These are phyloP conservation scores for Huntiella savannae DNA, from an alignment of 2,329 filamentous ascomycete genomes.

Conservation along the genomic window DNA sequence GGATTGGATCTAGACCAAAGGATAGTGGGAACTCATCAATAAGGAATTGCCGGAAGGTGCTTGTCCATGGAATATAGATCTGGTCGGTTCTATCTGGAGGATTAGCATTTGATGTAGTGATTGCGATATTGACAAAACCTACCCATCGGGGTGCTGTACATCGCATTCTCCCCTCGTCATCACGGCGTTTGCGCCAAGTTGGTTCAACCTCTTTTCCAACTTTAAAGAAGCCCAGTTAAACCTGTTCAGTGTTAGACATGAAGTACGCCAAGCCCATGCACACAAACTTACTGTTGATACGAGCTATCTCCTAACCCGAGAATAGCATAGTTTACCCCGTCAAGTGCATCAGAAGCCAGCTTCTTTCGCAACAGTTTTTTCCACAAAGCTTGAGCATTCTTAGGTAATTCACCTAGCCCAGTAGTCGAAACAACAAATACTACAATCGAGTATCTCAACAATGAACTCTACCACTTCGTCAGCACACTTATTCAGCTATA, in stretches of 20 bases:
- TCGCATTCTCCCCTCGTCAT: slow-evolving; percentile 73
- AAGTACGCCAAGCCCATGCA: background rate
- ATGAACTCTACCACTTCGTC: slow-evolving; percentile 23
- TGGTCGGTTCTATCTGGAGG: slow-evolving; percentile 48
- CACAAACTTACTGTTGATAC: slow-evolving; percentile 54
- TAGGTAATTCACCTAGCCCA: slow-evolving; percentile 81
- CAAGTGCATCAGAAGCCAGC: slow-evolving; percentile 51
- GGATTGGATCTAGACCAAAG: slow-evolving; percentile 46
- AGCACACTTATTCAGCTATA: slow-evolving; percentile 1
- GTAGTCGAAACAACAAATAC: slow-evolving; percentile 81
- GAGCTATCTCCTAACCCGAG: slow-evolving; percentile 92
- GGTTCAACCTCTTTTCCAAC: slow-evolving; percentile 62
- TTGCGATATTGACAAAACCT: slow-evolving; percentile 17
- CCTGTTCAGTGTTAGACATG: slow-evolving; percentile 23
- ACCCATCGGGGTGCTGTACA: slow-evolving; percentile 86
- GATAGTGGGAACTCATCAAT: slow-evolving; percentile 51
- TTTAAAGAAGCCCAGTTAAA: slow-evolving; percentile 90
- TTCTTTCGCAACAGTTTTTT: slow-evolving; percentile 62
- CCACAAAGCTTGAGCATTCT: slow-evolving; percentile 71
- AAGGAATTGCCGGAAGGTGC: slow-evolving; percentile 46
- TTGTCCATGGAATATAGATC: slow-evolving; percentile 60
- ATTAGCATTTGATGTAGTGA: background rate
- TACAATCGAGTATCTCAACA: slow-evolving; percentile 37
- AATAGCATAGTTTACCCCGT: slow-evolving; percentile 52
- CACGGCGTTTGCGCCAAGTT: slow-evolving; percentile 63